Percentiles rank a stretch among this genome's conserved stretches.
Evolutionary conservation across 352 stramenopile genomes (phyloP).

Genomic region (Globisporangium okanoganense): DNA sequence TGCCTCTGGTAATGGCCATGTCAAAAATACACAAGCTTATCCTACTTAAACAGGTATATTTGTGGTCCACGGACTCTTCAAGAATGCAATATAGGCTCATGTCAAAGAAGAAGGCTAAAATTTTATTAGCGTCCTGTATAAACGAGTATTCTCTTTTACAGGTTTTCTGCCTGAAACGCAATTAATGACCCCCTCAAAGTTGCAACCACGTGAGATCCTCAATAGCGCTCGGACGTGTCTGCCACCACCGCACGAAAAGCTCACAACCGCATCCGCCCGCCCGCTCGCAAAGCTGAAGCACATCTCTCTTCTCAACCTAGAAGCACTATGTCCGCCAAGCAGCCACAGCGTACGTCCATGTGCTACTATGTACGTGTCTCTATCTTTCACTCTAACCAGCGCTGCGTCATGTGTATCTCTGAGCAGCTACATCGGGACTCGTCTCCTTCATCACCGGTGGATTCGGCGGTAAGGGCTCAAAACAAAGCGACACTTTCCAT

Average conservation of each 20-base stretch:
- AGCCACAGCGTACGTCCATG: slow-evolving; percentile 16
- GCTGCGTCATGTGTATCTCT: not conserved
- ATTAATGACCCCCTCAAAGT: not conserved
- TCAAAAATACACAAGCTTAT: too few relatives aligned
- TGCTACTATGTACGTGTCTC: not conserved
- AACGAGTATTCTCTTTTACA: not conserved
- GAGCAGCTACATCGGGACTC: slow-evolving; percentile 71
- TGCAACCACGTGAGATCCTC: slow-evolving; percentile 25
- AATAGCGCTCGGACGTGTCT: slow-evolving; percentile 29
- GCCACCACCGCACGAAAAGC: not conserved
- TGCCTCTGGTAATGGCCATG: too few relatives aligned
- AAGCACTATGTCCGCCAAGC: slow-evolving; percentile 32
- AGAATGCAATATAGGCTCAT: too few relatives aligned
- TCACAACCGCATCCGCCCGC: slow-evolving; percentile 11
- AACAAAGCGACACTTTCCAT: not conserved
- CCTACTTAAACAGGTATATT: too few relatives aligned
- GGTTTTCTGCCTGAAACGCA: not conserved
- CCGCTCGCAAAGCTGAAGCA: slow-evolving; percentile 14
- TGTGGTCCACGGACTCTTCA: too few relatives aligned
- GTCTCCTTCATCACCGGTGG: slow-evolving; percentile 94
- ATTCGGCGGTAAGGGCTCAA: slow-evolving; percentile 73
- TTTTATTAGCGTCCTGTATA: not conserved
- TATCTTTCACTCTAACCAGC: not conserved
- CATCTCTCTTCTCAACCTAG: slow-evolving; percentile 5
- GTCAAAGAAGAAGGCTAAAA: too few relatives aligned